These are phyloP conservation scores for Phaffomyces antillensis DNA, from an alignment of 805 yeast species.

Conservation along the genomic window DNA sequence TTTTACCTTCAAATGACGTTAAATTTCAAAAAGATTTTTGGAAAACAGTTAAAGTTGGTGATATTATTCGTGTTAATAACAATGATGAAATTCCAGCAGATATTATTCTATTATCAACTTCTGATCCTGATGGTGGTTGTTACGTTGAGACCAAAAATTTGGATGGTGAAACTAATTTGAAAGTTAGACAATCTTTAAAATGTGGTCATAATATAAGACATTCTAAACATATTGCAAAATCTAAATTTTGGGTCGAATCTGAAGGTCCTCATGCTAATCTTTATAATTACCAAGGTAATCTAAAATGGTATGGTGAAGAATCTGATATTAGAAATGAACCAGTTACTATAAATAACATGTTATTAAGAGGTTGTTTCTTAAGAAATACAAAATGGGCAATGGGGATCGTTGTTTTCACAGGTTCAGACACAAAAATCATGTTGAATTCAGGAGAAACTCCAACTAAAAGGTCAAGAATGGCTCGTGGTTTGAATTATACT, in stretches of 20 bases:
- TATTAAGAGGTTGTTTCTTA: conserved; percentile 69
- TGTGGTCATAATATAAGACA: conserved; percentile 45
- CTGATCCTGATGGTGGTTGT: conserved; percentile 65
- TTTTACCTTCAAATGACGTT: conserved; percentile 45
- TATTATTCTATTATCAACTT: conserved; percentile 53
- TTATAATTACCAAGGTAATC: conserved; percentile 69
- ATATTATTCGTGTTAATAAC: conserved; percentile 59
- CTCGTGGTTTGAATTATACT: conserved; percentile 64
- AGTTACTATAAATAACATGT: conserved; percentile 58
- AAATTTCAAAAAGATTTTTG: conserved; percentile 43
- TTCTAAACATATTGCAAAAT: conserved; percentile 40
- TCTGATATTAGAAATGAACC: conserved; percentile 47
- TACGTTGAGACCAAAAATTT: conserved; percentile 39
- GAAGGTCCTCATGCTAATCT: conserved; percentile 81
- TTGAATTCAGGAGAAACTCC: conserved; percentile 76
- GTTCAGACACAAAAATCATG: conserved; percentile 76
- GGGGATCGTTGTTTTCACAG: conserved; percentile 72
- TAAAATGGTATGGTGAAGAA: conserved; percentile 34
- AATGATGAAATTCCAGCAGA: conserved; percentile 84
- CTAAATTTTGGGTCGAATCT: conserved; percentile 64
- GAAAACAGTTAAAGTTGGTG: conserved; percentile 73
- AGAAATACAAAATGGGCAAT: conserved; percentile 81
- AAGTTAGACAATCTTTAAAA: conserved; percentile 67
- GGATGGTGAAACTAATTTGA: conserved; percentile 60
- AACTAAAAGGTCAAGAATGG: conserved; percentile 65